Base-by-base conservation (phyloP, 1,139 yeast genomes). In the Barnettozyma hawaiiensis region DNA sequence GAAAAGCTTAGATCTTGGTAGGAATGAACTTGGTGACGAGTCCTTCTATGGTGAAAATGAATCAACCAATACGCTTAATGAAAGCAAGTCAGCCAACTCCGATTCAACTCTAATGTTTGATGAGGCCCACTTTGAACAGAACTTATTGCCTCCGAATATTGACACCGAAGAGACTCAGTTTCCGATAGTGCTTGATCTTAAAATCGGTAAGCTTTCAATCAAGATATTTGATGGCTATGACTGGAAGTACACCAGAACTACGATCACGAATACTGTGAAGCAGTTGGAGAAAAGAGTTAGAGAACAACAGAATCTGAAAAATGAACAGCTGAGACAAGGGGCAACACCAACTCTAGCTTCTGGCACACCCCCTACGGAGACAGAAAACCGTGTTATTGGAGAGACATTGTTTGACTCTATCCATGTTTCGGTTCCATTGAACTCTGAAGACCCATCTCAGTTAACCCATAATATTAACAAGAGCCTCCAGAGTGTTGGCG, bases 161-260 rank as follows among this genome's bases (percentile, higher is more conserved):
- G 32, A 35, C 6, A 29, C 14, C 6, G 18, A 18, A 9, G 39
- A 40, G 19, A 33, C 21, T 14, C 37, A 35, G 9, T 34, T 33
- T 23, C 58, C 54, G 4, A 27, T 49, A 43, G 31, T 29, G 4
- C 20, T 55, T 20, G 45, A 26, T n/a, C 18, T 56, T 7, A 26
- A 22, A 2, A 38, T 48, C 2, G 39, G 69, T 6, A 70, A 68
- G 37, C 61, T 71, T 0, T 62, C 62, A 4, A 64, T 92, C 47
- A 78, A 75, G 46, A 63, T 92, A 32, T 80, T 76, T 59, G 98
- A 92, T 65, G 99, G 99, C 0, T 92, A 81, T 57, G 98, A 92
- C 59, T 89, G 97, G 96, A 75, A 75, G 45, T 78, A 77, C 39
- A 87, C 97, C 0, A 70, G 95, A 47, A 71, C 70, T 33, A 71